Percentiles rank a stretch among this genome's conserved stretches.
Conservation (phyloP, 1,139 yeast species). For the Candida glucosophila region DNA sequence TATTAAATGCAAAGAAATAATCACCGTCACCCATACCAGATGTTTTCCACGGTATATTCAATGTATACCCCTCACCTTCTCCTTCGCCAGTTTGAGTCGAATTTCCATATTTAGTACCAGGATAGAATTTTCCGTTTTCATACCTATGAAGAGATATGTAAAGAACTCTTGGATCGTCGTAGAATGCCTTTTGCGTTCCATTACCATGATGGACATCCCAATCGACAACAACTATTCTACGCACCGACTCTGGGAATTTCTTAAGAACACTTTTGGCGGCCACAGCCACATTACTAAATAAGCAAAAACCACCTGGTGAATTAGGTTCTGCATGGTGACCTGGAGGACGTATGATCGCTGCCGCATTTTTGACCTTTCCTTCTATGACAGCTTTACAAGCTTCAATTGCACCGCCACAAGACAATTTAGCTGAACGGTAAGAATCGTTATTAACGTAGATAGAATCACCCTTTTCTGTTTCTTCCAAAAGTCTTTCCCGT, state of each 20-base stretch:
- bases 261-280: slow-evolving; percentile 84
- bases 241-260: slow-evolving; percentile 79
- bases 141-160: slow-evolving; percentile 89
- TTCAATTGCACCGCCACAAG: slow-evolving; percentile 96
- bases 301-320: slow-evolving; percentile 92
- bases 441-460: slow-evolving; percentile 93
- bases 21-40: slow-evolving; percentile 96
- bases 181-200: slow-evolving; percentile 92
- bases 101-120: slow-evolving; percentile 81
- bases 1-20: slow-evolving; percentile 84
- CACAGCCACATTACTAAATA: slow-evolving; percentile 94
- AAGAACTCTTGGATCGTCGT: slow-evolving; percentile 80
- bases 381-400: slow-evolving; percentile 95
- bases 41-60: slow-evolving; percentile 92
- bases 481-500: slow-evolving; percentile 67
- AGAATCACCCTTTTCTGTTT: slow-evolving; percentile 89
- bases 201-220: slow-evolving; percentile 99
- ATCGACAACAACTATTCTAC: slow-evolving; percentile 77
- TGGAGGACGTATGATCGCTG: slow-evolving; percentile 96
- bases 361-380: slow-evolving; percentile 80
- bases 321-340: slow-evolving; percentile 99
- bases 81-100: slow-evolving; percentile 78
- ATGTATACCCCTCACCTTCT: slow-evolving; percentile 73
- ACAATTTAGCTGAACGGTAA: slow-evolving; percentile 73
- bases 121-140: slow-evolving; percentile 88